phyloP scores from a whole-genome alignment of 441 rosid genomes.

The Erodium moschatum region DNA sequence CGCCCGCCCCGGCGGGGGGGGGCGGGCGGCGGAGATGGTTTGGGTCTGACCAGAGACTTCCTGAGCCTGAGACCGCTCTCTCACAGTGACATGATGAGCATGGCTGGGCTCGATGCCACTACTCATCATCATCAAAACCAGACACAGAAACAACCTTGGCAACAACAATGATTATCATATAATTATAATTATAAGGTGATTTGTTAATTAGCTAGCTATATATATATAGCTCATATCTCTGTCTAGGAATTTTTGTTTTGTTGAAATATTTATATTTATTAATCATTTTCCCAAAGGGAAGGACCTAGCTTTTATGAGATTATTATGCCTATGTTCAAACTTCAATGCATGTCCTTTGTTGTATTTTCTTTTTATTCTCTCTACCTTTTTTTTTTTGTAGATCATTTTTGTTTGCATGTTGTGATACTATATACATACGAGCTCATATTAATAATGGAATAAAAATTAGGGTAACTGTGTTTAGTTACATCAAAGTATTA shows the following conservation, averaged over 20 bases:
- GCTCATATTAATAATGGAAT: too few species aligned
- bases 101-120: constrained; percentile 49
- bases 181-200: background rate
- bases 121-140: constrained; percentile 4
- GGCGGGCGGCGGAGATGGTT: constrained; percentile 20
- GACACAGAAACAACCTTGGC: constrained; percentile 40
- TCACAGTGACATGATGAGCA: constrained; percentile 56
- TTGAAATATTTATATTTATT: background rate
- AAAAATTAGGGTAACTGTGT: too few species aligned
- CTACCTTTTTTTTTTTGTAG: background rate
- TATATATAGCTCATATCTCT: background rate
- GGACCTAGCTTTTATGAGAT: background rate
- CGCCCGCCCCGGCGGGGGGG: too few species aligned
- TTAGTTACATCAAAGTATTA: too few species aligned
- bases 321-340: background rate
- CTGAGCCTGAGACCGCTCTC: constrained; percentile 60
- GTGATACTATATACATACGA: background rate
- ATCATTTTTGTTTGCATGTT: background rate
- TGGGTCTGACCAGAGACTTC: constrained; percentile 69
- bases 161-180: constrained; percentile 16
- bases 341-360: background rate
- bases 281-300: background rate
- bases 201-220: background rate
- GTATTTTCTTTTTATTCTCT: background rate
- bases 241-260: background rate